Percentiles rank a stretch among this genome's conserved stretches.
Evolutionary conservation across 75 land plant species (phyloP).

Genomic region (Sequoia sempervirens): DNA sequence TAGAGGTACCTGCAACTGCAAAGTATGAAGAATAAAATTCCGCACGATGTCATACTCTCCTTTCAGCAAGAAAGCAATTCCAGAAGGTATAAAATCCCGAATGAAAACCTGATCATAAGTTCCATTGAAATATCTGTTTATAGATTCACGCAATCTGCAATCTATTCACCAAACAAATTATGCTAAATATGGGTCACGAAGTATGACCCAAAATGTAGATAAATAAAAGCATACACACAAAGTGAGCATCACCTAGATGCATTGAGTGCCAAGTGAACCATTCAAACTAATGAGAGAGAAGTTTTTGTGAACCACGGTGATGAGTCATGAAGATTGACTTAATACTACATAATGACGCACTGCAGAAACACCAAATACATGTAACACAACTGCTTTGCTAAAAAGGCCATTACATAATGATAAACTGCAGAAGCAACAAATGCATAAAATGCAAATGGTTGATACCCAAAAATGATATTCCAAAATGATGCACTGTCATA

Average conservation of each 20-base stretch:
- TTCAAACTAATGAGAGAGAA: not conserved
- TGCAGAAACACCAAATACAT: not conserved
- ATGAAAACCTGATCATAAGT: constrained; percentile 55
- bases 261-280: not conserved
- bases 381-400: not conserved
- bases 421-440: not conserved
- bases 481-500: not conserved
- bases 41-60: constrained; percentile 88
- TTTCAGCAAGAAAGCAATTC: constrained; percentile 82
- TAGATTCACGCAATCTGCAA: not conserved
- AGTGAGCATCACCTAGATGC: not conserved
- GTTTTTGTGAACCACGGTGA: not conserved
- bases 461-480: not conserved
- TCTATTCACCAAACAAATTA: too few relatives aligned
- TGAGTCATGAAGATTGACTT: not conserved
- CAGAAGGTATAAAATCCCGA: constrained; percentile 90
- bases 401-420: not conserved
- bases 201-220: not conserved
- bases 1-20: constrained; percentile 76
- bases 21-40: constrained; percentile 77
- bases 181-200: too few relatives aligned
- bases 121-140: not conserved
- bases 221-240: not conserved
- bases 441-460: not conserved
- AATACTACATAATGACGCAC: not conserved